Percentiles rank a stretch among this genome's conserved stretches.
These are phyloP conservation scores for Halophytophthora batemanensis DNA, from an alignment of 352 stramenopile genomes.

Conservation along the genomic window DNA sequence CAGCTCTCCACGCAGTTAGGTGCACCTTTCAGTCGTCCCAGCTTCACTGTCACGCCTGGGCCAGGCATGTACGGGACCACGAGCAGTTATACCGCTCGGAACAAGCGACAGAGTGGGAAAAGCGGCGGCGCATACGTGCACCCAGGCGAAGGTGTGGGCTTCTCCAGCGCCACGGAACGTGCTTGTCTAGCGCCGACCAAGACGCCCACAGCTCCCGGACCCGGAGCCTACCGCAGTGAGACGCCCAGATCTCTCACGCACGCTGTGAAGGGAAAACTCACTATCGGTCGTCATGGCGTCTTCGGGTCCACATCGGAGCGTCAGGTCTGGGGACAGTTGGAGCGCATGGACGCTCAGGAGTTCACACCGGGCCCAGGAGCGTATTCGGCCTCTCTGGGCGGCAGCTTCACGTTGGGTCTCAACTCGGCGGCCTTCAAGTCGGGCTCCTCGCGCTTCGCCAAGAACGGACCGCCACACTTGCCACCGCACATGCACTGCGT, in stretches of 20 bases:
- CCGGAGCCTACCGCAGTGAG: conserved; percentile 57
- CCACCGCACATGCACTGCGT: conserved; percentile 56
- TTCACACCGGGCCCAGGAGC: conserved; percentile 55
- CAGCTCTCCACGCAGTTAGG: conserved; percentile 55
- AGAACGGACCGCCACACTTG: conserved; percentile 33
- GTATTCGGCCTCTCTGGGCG: conserved; percentile 38
- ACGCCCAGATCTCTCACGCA: conserved; percentile 61
- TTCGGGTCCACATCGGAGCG: conserved; percentile 76
- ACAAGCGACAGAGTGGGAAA: conserved; percentile 14
- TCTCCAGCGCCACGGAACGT: conserved; percentile 63
- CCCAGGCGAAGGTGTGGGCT: conserved; percentile 51
- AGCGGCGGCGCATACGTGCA: conserved; percentile 9
- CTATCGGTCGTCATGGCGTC: conserved; percentile 59
- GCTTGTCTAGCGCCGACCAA: conserved; percentile 51
- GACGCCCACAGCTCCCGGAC: conserved; percentile 34
- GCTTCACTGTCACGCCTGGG: conserved; percentile 53
- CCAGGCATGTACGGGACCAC: conserved; percentile 46
- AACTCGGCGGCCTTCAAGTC: conserved; percentile 64
- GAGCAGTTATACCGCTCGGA: conserved; percentile 3
- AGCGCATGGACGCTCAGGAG: conserved; percentile 42
- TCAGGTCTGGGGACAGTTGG: conserved; percentile 63
- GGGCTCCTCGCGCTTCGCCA: conserved; percentile 45
- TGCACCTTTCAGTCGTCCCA: conserved; percentile 54
- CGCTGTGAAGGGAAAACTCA: conserved; percentile 39
- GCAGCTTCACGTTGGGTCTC: conserved; percentile 32